Evolutionary conservation across 2,329 filamentous ascomycete species (phyloP).

Genomic region (Curvularia lunata): DNA sequence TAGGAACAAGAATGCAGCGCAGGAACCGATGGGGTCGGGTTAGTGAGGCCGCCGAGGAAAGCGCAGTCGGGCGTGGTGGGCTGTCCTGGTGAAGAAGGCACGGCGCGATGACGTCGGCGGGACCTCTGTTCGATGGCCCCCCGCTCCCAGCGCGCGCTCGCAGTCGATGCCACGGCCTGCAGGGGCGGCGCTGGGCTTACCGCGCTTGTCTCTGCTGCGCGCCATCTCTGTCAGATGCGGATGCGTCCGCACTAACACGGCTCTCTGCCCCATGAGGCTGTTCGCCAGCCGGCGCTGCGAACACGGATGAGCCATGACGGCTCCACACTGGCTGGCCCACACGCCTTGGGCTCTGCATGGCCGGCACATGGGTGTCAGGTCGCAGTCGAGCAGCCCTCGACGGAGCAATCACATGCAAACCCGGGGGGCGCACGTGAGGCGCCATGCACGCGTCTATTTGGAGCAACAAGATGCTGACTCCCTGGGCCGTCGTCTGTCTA

Average conservation of each 20-base stretch:
- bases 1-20: conserved; percentile 1
- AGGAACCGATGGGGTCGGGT: conserved; percentile 3
- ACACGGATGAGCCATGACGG: neutral
- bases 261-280: too few species aligned
- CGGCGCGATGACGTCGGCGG: conserved; percentile 14
- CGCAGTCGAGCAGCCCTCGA: too few species aligned
- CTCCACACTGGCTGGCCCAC: neutral
- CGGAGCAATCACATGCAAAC: neutral
- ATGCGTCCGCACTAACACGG: neutral
- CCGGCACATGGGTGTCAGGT: too few species aligned
- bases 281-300: neutral
- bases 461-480: neutral
- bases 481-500: neutral
- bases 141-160: conserved; percentile 4
- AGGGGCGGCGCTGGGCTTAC: conserved; percentile 10
- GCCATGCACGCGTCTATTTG: neutral
- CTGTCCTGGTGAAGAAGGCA: conserved; percentile 14
- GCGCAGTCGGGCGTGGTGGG: conserved; percentile 8
- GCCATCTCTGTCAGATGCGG: neutral
- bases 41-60: conserved; percentile 16
- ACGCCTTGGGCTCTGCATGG: neutral
- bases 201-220: conserved; percentile 6
- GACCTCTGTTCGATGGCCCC: conserved; percentile 7
- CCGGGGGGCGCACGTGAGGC: neutral
- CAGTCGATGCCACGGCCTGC: conserved; percentile 1